phyloP scores from a whole-genome alignment of 2,329 filamentous ascomycete genomes.

The Hypomyces perniciosus region DNA sequence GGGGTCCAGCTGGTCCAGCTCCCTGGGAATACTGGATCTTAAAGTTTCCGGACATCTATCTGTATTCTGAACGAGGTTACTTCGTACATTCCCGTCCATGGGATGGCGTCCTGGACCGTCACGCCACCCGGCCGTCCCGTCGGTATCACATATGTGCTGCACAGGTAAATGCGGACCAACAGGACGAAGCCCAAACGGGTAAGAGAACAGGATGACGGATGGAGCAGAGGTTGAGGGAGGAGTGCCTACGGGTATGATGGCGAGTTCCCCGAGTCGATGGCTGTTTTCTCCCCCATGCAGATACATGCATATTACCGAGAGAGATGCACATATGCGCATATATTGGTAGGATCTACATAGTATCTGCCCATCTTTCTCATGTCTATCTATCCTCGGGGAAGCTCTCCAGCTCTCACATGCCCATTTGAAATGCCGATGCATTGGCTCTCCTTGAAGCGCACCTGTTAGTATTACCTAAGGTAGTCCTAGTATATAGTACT shows the following conservation, averaged over 20 bases:
- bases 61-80: no score
- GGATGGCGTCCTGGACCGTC: conserved; percentile 2
- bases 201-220: no score
- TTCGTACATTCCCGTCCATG: no score
- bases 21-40: no score
- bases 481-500: not conserved
- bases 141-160: conserved; percentile 4
- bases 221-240: no score
- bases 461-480: not conserved
- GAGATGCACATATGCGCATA: no score
- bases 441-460: not conserved
- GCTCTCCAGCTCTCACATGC: not conserved
- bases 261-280: not conserved
- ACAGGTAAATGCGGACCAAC: no score
- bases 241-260: not conserved
- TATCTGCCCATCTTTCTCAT: no score
- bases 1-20: not conserved
- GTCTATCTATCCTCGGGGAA: no score
- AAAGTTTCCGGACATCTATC: no score
- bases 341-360: no score
- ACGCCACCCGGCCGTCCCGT: conserved; percentile 12
- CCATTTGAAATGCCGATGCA: conserved; percentile 2
- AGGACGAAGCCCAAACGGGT: no score
- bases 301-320: not conserved
- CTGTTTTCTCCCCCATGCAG: not conserved